Evolutionary conservation across 352 stramenopile species (phyloP), one percentile per base, ranked within the genome.

Genomic region (Globisporangium echinulatum): DNA sequence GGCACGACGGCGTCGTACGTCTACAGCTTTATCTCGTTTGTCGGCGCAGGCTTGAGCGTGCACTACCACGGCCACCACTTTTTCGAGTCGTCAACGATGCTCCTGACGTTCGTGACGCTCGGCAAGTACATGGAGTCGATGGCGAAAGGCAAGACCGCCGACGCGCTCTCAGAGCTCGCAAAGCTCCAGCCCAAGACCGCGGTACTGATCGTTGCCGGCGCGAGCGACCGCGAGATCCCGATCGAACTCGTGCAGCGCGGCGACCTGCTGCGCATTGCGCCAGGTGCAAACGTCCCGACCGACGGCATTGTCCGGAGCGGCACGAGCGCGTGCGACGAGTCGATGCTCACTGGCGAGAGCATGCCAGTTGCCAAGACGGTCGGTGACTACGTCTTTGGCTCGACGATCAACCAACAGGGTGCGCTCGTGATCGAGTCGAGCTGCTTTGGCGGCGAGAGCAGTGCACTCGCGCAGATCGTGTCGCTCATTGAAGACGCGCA

Each of bases 61-160:
- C 62, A 87, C 17, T 92, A 90, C 59, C 62, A 86, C 15, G 82
- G 82, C 13, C 86, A 92, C 66, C 79, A 94, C 63, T 95, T 96
- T 60, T 96, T 96, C 49, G 82, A 95, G 62, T 92, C 84, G 10
- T 92, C 83, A 1, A 77, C 85, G 19, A 92, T 95, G 84, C 51
- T 96, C 19, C 58, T 96, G 52, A 92, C 86, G 58, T 95, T 96
- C 53, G 79, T 96, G 52, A 90, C 82, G 13, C 64, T 95, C 3
- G 87, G 87, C 52, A 95, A 95, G 68, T 94, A 92, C 72, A 86
- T 96, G 75, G 87, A 96, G 63, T 90, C 87, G 40, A 69, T 91
- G 53, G 87, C 87, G 11, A 96, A 96, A 61, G 85, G 82, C 5
- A 90, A 92, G 54, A 95, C 87, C 0, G 79, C 87, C 0, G 77